Conservation (phyloP, 2,329 filamentous ascomycete species). For the Microcyclosporella mali region DNA sequence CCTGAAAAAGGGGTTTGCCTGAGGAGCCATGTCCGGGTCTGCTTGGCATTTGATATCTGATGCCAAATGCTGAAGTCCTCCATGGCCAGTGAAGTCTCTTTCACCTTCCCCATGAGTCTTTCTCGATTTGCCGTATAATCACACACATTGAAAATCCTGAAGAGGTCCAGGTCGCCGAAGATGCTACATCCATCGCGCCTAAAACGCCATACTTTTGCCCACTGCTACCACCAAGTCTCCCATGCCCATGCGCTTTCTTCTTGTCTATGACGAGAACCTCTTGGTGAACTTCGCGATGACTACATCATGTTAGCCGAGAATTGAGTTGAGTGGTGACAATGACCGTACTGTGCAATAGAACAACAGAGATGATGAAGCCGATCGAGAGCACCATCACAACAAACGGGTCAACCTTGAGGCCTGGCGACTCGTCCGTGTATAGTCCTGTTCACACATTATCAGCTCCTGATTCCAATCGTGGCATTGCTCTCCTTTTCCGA, state of each 20-base stretch:
- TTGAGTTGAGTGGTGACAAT: background rate
- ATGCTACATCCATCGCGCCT: conserved; percentile 1
- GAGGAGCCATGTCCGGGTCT: no score
- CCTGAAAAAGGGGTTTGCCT: no score
- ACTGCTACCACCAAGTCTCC: conserved; percentile 2
- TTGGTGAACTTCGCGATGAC: conserved; percentile 94
- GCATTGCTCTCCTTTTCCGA: conserved; percentile 14
- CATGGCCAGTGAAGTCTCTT: no score
- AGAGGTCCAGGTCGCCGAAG: no score
- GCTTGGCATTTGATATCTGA: no score
- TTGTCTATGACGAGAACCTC: conserved; percentile 60
- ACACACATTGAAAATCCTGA: background rate
- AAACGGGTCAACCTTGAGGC: conserved; percentile 94
- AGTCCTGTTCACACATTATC: conserved; percentile 54
- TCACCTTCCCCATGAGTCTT: no score
- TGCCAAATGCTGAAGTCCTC: no score
- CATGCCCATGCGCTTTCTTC: background rate
- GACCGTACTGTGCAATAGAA: conserved; percentile 86
- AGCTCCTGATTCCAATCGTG: conserved; percentile 11
- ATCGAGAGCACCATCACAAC: conserved; percentile 93
- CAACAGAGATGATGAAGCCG: conserved; percentile 98
- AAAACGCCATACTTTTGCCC: conserved; percentile 12
- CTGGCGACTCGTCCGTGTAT: conserved; percentile 97
- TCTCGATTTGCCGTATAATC: background rate
- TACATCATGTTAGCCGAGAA: conserved; percentile 36